A percentile compares a stretch with the other conserved stretches of the same genome.
Conservation (phyloP, 257 asterid species). For the Haberlea rhodopensis region DNA sequence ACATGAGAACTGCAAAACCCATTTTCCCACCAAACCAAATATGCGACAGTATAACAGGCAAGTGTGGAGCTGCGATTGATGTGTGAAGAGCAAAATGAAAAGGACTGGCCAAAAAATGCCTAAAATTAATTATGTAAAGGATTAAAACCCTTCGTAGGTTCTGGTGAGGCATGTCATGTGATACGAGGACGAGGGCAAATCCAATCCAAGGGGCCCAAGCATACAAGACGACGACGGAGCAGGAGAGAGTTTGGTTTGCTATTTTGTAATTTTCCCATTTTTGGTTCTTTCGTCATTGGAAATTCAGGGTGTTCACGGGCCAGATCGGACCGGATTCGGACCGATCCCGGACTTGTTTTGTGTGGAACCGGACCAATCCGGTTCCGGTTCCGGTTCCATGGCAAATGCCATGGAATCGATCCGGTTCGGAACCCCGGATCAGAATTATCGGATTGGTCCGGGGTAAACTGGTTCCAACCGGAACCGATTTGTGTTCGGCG, state of each 20-base stretch:
- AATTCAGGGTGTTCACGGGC: no score
- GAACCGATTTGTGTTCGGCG: no score
- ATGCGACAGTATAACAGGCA: not conserved
- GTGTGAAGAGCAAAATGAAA: slow-evolving; percentile 11
- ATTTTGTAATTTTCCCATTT: no score
- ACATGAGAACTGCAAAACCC: slow-evolving; percentile 10
- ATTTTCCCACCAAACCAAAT: slow-evolving; percentile 17
- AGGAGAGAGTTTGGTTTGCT: not conserved
- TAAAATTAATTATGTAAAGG: slow-evolving; percentile 15
- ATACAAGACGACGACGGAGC: slow-evolving; percentile 11
- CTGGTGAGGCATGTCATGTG: slow-evolving; percentile 16
- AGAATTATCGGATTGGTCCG: no score
- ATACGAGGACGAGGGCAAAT: slow-evolving; percentile 3
- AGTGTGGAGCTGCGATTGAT: not conserved
- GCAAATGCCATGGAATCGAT: no score
- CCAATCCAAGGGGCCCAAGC: not conserved
- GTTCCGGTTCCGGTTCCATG: no score
- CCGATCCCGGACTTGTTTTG: no score
- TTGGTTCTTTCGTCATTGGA: no score
- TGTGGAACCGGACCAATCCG: no score
- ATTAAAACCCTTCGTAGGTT: slow-evolving; percentile 7
- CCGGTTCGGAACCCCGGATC: no score
- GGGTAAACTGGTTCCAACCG: no score
- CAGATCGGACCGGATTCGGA: no score
- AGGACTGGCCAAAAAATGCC: not conserved